Base-by-base conservation (phyloP, 768 basidiomycete genomes). In the Phylloporus sp. region DNA sequence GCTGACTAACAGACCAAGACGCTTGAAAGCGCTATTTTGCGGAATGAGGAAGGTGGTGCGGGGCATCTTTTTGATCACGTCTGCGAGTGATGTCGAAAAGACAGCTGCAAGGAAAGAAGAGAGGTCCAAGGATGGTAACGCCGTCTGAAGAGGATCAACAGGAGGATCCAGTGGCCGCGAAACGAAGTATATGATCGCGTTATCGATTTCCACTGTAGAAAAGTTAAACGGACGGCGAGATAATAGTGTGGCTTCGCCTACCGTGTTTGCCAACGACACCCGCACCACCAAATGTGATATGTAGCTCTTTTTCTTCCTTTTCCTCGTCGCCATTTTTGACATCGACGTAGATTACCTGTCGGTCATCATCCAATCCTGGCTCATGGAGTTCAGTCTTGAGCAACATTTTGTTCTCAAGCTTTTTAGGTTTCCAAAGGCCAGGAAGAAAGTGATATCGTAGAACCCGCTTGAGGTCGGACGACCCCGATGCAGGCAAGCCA, bases 361-460 rank as follows among this genome's bases (percentile, higher is more conserved):
- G 74, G n/a, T 77, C 80, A 4, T 81, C 79, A 57, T 74, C 80
- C 39, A 94, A 69, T 23, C 91, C 91, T 18, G 71, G 72, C 58
- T 91, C 90, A 49, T 75, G 73, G 24, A 97, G 72, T 48, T 84
- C 85, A 0, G 92, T 97, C 60, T 88, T 83, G 35, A 98, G 68
- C 15, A 98, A 71, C 76, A 85, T 79, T 5, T 84, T 85, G 56
- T 91, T 76, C 34, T 76, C 73, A 29, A 98, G 75, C 56, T 92
- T 86, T 47, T 79, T 76, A 4, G 81, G 78, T 0, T 76, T 75
- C 81, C 89, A 87, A 52, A 78, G 79, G 9, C 91, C 91, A 1
- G 91, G 88, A 39, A 98, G 73, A 67, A 99, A 93, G 69, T 99
- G 97, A 64, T 98, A 98, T 59, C 84, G 76, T 35, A 98, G 70